Conservation (phyloP, 192 early-diverging fungal genomes). For the Umbelopsis sp. region DNA sequence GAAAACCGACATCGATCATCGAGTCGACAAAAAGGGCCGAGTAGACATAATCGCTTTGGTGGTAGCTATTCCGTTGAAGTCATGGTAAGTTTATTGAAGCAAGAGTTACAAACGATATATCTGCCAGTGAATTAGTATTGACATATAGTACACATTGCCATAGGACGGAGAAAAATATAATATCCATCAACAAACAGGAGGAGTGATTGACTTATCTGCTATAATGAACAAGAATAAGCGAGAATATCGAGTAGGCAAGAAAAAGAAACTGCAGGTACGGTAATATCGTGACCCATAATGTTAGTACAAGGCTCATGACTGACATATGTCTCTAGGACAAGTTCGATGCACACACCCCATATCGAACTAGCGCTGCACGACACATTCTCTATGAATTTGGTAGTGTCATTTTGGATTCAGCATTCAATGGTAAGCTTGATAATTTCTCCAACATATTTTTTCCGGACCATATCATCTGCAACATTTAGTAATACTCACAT, state of each 20-base stretch:
- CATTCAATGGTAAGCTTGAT: constrained; percentile 47
- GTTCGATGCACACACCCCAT: not conserved
- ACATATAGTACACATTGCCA: not conserved
- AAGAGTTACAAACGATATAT: not conserved
- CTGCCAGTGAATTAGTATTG: too few relatives aligned
- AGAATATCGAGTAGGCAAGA: constrained; percentile 27
- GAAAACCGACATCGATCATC: not conserved
- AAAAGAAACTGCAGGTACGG: constrained; percentile 38
- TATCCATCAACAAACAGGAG: constrained; percentile 42
- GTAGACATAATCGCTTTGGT: constrained; percentile 68
- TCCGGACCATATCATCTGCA: not conserved
- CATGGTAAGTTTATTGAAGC: constrained; percentile 23
- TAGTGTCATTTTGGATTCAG: constrained; percentile 38
- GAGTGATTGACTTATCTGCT: constrained; percentile 32
- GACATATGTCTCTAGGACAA: not conserved
- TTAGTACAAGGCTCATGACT: not conserved
- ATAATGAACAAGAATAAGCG: constrained; percentile 41
- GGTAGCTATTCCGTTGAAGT: constrained; percentile 60
- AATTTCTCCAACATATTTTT: not conserved
- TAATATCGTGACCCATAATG: not conserved
- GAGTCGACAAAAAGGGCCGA: constrained; percentile 25
- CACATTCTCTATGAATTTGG: constrained; percentile 28
- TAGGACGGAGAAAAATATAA: constrained; percentile 43
- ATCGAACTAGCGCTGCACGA: not conserved
- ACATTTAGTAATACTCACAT: constrained; percentile 18